A percentile compares a stretch with the other conserved stretches of the same genome.
Evolutionary conservation across 495 filamentous ascomycete genomes (phyloP).

Genomic region (Hypoxylon trugodes): DNA sequence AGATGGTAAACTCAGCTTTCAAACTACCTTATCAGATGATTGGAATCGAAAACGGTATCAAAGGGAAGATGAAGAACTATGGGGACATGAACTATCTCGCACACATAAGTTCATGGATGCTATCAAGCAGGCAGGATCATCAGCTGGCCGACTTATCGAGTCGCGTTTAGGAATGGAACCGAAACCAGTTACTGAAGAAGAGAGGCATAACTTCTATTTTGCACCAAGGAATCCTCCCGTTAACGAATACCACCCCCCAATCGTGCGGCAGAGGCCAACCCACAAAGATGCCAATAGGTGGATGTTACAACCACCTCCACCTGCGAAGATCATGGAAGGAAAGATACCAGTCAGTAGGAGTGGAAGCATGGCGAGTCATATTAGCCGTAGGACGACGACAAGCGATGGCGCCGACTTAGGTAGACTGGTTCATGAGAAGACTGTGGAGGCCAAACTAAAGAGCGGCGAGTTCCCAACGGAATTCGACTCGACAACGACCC

Average conservation of each 20-base stretch:
- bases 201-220: constrained; percentile 65
- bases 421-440: constrained; percentile 47
- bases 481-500: constrained; percentile 38
- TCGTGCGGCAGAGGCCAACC: constrained; percentile 76
- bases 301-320: constrained; percentile 91
- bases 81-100: constrained; percentile 63
- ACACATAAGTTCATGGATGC: constrained; percentile 59
- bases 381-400: constrained; percentile 37
- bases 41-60: constrained; percentile 82
- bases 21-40: constrained; percentile 55
- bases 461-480: constrained; percentile 46
- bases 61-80: constrained; percentile 84
- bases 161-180: constrained; percentile 51
- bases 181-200: constrained; percentile 52
- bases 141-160: constrained; percentile 57
- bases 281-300: constrained; percentile 75
- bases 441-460: constrained; percentile 50
- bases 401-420: constrained; percentile 43
- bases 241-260: constrained; percentile 86
- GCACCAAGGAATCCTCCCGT: constrained; percentile 77
- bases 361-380: constrained; percentile 48
- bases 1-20: constrained; percentile 41
- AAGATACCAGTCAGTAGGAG: constrained; percentile 68
- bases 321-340: constrained; percentile 85
- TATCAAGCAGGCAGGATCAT: constrained; percentile 60